Base-by-base conservation (phyloP, 2,329 filamentous ascomycete genomes). In the Aspergillus hiratsukae region DNA sequence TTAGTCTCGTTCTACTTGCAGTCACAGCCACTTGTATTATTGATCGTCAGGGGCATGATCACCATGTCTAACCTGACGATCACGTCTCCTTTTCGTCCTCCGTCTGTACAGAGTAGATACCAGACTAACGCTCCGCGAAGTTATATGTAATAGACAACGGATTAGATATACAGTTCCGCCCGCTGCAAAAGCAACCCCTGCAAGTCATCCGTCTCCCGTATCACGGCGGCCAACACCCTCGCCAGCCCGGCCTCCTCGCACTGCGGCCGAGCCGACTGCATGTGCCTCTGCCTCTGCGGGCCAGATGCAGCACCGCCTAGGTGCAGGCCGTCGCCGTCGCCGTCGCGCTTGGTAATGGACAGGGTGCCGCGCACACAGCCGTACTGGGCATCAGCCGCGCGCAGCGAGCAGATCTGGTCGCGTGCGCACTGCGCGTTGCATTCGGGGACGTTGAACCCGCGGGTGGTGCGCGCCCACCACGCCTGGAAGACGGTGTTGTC, bases 301-400 rank as follows among this genome's bases (percentile, higher is more conserved):
- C 31, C 31, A 35, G 31, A 4, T 11, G 4, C 19, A 8, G 45
- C 35, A 21, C 25, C 43, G 28, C 29, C 19, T 25, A 48, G 46
- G 23, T 51, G 46, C 48, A 41, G 45, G 4, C 19, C 52, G 61
- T 58, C 54, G 49, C 66, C 53, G 66, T 74, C 78, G 9, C 19
- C 52, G 61, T 58, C 54, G 49, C 66, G 54, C 66, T 74, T 78
- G 9, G 63, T 58, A 35, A 72, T 64, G 51, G 71, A 67, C 19
- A 76, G 55, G 31, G 31, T 45, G 4, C 27, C 29, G 7, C 46
- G 71, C 29, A 71, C 71, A 66, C 83, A 83, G 64, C 82, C 83
- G 63, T 81, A 76, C 68, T 83, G 76, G 27, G 78, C 74, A 48
- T 82, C 74, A 8, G 73, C 80, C 1, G 78, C 80, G n/a, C 81